Base-by-base conservation (phyloP, 179 eudicot species). In the Silene noctiflora region DNA sequence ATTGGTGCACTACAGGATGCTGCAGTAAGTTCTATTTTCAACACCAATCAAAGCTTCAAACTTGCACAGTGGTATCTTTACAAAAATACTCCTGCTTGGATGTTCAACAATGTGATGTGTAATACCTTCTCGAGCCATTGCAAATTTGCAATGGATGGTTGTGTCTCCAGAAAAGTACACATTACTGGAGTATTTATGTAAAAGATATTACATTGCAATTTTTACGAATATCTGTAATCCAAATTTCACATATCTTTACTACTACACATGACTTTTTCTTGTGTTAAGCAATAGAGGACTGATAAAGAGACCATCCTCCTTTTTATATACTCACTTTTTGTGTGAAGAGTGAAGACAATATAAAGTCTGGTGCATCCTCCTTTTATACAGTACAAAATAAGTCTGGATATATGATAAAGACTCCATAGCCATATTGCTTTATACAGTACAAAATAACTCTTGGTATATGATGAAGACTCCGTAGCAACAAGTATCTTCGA, bases 1-100 rank as follows among this genome's bases (percentile, higher is more conserved):
- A 85, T 91, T 73, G 84, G 82, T 72, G 65, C 72, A 67, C 76
- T 93, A 70, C 89, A 71, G 72, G 89, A 90, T 82, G 90, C 97
- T 65, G 86, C 87, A 13, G 99, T 95, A 87, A 87, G 98, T 85
- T 74, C 35, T 75, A 73, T 67, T 20, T 69, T 46, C 56, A 69
- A 69, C 58, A 69, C 5, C 31, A 21, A 21, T 69, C 24, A 12
- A 42, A 69, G n/a, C 31, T 9, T 69, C 27, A 7, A 48, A 53
- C 62, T 51, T 48, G 7, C 33, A 46, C 62, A 16, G 55, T 71
- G 74, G 27, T 71, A 25, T 71, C 62, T 25, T 48, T 24, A 7
- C 74, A 51, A 51, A 46, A 51, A 25, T 48, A 25, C 17, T 70
- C 21, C 27, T 51, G 10, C 44, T 19, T 53, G 33, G 29, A 51